Base-by-base conservation (phyloP, 805 yeast genomes). In the Myxozyma neotropica region DNA sequence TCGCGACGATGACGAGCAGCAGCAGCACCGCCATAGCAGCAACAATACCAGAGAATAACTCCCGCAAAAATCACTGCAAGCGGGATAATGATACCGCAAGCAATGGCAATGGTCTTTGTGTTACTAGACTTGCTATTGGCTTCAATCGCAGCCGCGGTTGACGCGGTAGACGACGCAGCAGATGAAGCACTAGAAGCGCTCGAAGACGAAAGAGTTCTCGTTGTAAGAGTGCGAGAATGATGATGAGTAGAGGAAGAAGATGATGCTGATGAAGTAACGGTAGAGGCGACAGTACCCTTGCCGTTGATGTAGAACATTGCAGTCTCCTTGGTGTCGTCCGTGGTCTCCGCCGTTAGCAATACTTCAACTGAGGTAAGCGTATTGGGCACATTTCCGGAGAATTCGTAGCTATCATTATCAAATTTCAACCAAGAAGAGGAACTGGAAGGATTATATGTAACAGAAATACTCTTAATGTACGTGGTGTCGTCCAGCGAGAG, bases 81-180 rank as follows among this genome's bases (percentile, higher is more conserved):
- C 1, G 96, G 96, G 48, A 94, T 80, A 1, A 87, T 89, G n/a
- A 88, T 92, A 56, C 97, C 97, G 60, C 92, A 80, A 0, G 92
- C 96, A 70, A 93, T 88, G 0, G 96, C 96, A n/a, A 89, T 77
- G 1, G 82, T 81, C 65, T 81, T 86, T 53, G 76, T 78, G 38
- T 55, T 61, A 19, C 43, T 38, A 52, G 51, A 55, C 55, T 43
- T 55, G 53, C 47, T 29, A 36, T 66, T 52, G 15, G 69, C n/a
- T 10, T 71, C 54, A 12, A 73, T 45, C 17, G 77, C 45, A 2
- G 74, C 55, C 58, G 68, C 35, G 29, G 68, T n/a, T 13, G 71
- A 26, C 21, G 68, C 26, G 23, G 61, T 49, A 5, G 71, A 38
- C 23, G 47, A 10, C 17, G 47, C 2, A 21, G 71, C 35, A 0